A percentile compares a stretch with the other conserved stretches of the same genome.
These are phyloP conservation scores for Pyrenochaeta sp. DNA, from an alignment of 2,329 filamentous ascomycete genomes.

Conservation along the genomic window DNA sequence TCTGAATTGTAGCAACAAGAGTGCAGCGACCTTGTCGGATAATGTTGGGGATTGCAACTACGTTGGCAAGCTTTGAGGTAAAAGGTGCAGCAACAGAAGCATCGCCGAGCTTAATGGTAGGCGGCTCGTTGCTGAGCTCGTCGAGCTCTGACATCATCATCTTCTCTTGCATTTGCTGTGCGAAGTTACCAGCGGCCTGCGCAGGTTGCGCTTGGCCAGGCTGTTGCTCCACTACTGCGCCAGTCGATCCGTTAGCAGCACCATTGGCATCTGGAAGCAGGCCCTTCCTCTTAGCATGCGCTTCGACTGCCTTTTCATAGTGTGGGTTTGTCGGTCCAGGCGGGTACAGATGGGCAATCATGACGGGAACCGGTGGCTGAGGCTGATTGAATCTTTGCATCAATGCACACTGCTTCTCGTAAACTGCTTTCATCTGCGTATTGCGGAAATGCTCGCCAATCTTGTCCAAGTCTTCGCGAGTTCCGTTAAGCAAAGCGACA, in stretches of 20 bases:
- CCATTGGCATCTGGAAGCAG: conserved; percentile 63
- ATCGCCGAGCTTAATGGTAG: conserved; percentile 95
- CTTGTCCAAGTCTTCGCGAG: conserved; percentile 85
- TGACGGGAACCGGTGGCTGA: conserved; percentile 84
- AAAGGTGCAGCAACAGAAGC: conserved; percentile 97
- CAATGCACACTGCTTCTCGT: conserved; percentile 91
- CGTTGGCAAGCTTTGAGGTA: conserved; percentile 96
- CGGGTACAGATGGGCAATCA: conserved; percentile 94
- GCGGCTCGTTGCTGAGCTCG: conserved; percentile 78
- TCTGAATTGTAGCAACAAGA: conserved; percentile 97
- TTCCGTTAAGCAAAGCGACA: conserved; percentile 94
- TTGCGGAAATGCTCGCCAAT: conserved; percentile 94
- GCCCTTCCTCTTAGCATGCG: conserved; percentile 82
- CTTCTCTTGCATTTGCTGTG: conserved; percentile 72
- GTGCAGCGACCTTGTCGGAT: conserved; percentile 98
- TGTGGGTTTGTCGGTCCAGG: conserved; percentile 92
- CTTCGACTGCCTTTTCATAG: conserved; percentile 88
- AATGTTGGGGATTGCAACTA: conserved; percentile 97
- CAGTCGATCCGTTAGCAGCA: conserved; percentile 33
- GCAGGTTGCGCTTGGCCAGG: conserved; percentile 65
- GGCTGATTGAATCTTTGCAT: conserved; percentile 97
- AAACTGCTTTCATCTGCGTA: conserved; percentile 98
- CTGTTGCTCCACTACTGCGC: conserved; percentile 40
- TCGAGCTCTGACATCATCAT: conserved; percentile 93
- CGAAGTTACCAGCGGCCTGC: conserved; percentile 73